Evolutionary conservation across 805 yeast genomes (phyloP).

Genomic region (Starmerella asiatica): DNA sequence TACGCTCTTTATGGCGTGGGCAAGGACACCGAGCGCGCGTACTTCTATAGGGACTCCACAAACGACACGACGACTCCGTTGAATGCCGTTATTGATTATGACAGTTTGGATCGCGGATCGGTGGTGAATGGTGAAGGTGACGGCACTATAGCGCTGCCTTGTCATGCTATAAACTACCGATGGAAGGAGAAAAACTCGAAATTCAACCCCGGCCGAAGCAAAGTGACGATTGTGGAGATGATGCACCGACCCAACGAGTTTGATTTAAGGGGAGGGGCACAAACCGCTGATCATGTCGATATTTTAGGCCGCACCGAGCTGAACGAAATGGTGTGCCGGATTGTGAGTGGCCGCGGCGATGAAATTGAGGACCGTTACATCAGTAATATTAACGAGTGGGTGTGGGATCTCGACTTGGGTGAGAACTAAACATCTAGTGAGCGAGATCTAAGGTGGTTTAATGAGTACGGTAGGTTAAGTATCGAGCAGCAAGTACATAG

Average conservation of each 20-base stretch:
- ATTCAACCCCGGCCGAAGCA: constrained; percentile 62
- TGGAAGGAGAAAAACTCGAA: constrained; percentile 58
- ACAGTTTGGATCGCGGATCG: constrained; percentile 37
- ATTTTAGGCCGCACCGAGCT: constrained; percentile 85
- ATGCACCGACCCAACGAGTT: constrained; percentile 85
- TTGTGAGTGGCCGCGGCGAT: constrained; percentile 71
- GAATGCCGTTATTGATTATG: constrained; percentile 59
- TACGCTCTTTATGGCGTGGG: constrained; percentile 94
- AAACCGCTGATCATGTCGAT: constrained; percentile 96
- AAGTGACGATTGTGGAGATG: constrained; percentile 77
- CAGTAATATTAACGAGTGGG: constrained; percentile 53
- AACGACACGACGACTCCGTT: constrained; percentile 40
- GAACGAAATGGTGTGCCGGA: constrained; percentile 69
- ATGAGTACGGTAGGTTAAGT: too few species aligned
- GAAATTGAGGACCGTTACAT: constrained; percentile 45
- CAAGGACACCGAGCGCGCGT: constrained; percentile 89
- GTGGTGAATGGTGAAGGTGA: constrained; percentile 87
- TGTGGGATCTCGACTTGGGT: constrained; percentile 39
- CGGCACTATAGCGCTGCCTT: constrained; percentile 78
- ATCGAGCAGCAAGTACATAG: too few species aligned
- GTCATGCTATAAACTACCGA: constrained; percentile 83
- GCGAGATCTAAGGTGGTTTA: too few species aligned
- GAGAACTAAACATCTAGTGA: constrained; percentile 1
- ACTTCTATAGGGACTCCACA: constrained; percentile 61
- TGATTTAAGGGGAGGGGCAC: constrained; percentile 94